Evolutionary conservation across 139 green algal genomes (phyloP).

Genomic region (Raphidocelis subcapitata): DNA sequence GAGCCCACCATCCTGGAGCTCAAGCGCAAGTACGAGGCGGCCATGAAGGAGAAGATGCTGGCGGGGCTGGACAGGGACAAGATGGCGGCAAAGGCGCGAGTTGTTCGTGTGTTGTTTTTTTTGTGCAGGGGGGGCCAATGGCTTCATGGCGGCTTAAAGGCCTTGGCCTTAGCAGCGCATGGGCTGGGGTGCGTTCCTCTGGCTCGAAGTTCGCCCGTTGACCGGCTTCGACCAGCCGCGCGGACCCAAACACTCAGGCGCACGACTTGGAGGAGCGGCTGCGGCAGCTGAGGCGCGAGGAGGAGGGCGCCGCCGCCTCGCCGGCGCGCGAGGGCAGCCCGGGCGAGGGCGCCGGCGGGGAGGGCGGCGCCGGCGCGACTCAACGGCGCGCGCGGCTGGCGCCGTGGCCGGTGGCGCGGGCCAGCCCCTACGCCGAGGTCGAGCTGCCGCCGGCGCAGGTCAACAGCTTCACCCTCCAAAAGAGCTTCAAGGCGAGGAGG

Average conservation of each 20-base stretch:
- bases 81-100: conserved; percentile 38
- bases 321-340: no score
- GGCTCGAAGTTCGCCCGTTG: no score
- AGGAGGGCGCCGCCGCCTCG: neutral
- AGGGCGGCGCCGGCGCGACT: neutral
- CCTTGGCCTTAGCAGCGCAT: no score
- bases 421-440: conserved; percentile 58
- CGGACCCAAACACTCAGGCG: no score
- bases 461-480: conserved; percentile 52
- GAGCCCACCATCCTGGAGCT: conserved; percentile 87
- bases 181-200: no score
- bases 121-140: no score
- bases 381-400: neutral
- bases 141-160: no score
- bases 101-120: no score
- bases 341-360: neutral
- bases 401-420: conserved; percentile 17
- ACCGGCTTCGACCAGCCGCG: no score
- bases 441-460: conserved; percentile 44
- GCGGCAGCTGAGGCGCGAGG: conserved; percentile 6
- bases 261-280: conserved; percentile 32
- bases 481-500: conserved; percentile 71
- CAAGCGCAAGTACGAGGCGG: conserved; percentile 79
- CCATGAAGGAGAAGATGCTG: conserved; percentile 89
- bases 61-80: conserved; percentile 69